Evolutionary conservation across 2,329 filamentous ascomycete species (phyloP).

Genomic region (Hypoxylon sp.): DNA sequence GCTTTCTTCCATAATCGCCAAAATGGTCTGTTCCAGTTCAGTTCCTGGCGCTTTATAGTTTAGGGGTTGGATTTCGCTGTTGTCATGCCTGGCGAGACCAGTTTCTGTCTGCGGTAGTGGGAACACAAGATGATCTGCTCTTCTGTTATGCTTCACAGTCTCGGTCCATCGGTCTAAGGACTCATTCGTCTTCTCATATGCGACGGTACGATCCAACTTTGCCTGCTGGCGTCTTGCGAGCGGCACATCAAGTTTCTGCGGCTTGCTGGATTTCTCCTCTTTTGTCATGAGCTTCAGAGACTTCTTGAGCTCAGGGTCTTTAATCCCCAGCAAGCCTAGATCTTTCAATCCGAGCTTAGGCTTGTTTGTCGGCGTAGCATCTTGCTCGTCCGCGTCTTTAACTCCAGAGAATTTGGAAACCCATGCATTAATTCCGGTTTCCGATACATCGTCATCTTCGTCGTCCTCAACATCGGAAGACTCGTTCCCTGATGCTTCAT

Average conservation of each 20-base stretch:
- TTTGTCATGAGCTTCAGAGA: conserved; percentile 82
- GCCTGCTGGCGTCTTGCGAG: conserved; percentile 90
- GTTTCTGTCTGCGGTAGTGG: conserved; percentile 82
- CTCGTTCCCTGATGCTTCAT: conserved; percentile 59
- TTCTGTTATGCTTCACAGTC: conserved; percentile 93
- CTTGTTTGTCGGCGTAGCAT: conserved; percentile 66
- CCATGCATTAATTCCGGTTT: conserved; percentile 62
- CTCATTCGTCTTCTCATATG: conserved; percentile 92
- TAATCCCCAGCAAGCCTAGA: conserved; percentile 78
- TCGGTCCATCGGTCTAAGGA: conserved; percentile 93
- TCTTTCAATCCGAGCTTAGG: conserved; percentile 82
- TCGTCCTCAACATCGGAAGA: conserved; percentile 62
- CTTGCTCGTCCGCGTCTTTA: conserved; percentile 68
- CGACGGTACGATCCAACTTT: conserved; percentile 82
- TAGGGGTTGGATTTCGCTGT: conserved; percentile 75
- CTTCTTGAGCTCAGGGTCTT: conserved; percentile 82
- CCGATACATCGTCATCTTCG: conserved; percentile 65
- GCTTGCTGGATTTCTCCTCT: conserved; percentile 70
- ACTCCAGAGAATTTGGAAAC: conserved; percentile 78
- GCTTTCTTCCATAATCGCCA: conserved; percentile 90
- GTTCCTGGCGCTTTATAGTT: conserved; percentile 77
- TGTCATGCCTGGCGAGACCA: conserved; percentile 69
- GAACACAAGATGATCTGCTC: conserved; percentile 91
- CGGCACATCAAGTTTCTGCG: conserved; percentile 84
- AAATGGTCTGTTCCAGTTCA: conserved; percentile 87